Evolutionary conservation across 192 early-diverging fungal genomes (phyloP), one percentile per base, ranked within the genome.

Genomic region (Gorgonomyces haynaldii): DNA sequence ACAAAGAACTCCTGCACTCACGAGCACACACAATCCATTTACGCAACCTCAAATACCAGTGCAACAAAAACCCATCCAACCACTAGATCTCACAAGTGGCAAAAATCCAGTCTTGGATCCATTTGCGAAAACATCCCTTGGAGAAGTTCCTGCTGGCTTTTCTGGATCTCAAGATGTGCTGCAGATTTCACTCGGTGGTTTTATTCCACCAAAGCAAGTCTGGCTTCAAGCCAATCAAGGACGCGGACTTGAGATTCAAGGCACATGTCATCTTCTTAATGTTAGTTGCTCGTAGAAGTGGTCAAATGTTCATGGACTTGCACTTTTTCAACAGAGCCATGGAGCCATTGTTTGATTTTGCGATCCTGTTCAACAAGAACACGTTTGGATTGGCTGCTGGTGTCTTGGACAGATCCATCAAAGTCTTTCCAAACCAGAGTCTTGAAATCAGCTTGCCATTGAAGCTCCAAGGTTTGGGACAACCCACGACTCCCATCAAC

Each of bases 301-400:
- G 82, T 13, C 53, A 64, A 27, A 44, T 82, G 27, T 77, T 61
- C 29, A 61, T 85, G 70, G 82, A 86, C 26, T 39, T 86, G 53
- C 52, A 56, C 28, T 70, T 85, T 56, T 39, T 53, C 16, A 86
- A 86, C 66, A 65, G 59, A 34, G 57, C 64, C 28, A 17, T 42
- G 6, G 52, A 64, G 30, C 27, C 76, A 1, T 53, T 86, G 28
- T 54, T 58, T 16, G 76, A 79, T 53, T 78, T 81, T 66, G 84
- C 81, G 0, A 81, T 86, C 17, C 78, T 82, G 52, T 84, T 86
- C 66, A 86, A 86, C 73, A 82, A 82, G 51, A 86, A 86, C 65
- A 60, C 31, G 71, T 74, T 68, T 37, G 78, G 78, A 3, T 35
- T 86, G 2, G 58, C 59, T 43, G 77, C 81, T 15, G 57, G 58